Evolutionary conservation across 2,329 filamentous ascomycete genomes (phyloP).

Genomic region (Rutstroemia sp.): DNA sequence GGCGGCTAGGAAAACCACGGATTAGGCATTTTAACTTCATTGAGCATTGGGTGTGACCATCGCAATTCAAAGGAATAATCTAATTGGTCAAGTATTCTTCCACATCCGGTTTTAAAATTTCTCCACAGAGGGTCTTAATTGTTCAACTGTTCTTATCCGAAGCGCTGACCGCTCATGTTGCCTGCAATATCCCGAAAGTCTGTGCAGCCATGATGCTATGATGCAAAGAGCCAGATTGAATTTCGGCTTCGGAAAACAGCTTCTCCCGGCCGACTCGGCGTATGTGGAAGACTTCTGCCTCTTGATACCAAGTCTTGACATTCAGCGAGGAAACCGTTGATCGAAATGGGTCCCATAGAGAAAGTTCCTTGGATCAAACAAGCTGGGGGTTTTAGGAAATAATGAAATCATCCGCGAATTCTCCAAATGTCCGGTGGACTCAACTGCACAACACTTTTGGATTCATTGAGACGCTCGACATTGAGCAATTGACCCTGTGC

Average conservation of each 20-base stretch:
- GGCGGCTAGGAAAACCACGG: conserved; percentile 40
- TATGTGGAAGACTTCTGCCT: background rate
- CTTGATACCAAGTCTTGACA: too few relatives aligned
- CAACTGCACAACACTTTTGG: too few relatives aligned
- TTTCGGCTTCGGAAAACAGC: background rate
- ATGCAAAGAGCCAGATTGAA: background rate
- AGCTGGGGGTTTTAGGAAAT: too few relatives aligned
- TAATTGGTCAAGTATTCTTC: background rate
- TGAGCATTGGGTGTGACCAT: background rate
- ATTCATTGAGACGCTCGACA: too few relatives aligned
- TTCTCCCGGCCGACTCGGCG: background rate
- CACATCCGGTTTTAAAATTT: background rate
- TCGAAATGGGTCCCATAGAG: too few relatives aligned
- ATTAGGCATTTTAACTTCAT: conserved; percentile 16
- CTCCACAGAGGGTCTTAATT: conserved; percentile 23
- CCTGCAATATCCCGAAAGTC: conserved; percentile 16
- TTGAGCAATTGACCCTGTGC: too few relatives aligned
- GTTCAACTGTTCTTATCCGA: conserved; percentile 5
- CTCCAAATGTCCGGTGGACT: too few relatives aligned
- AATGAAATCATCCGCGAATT: too few relatives aligned
- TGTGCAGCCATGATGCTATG: conserved; percentile 14
- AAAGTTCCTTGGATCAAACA: too few relatives aligned
- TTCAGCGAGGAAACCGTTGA: too few relatives aligned
- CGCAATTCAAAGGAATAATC: conserved; percentile 12
- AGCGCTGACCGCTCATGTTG: conserved; percentile 15